Percentiles rank a stretch among this genome's conserved stretches.
Evolutionary conservation across 352 stramenopile genomes (phyloP).

Genomic region (Phytophthora rubi): DNA sequence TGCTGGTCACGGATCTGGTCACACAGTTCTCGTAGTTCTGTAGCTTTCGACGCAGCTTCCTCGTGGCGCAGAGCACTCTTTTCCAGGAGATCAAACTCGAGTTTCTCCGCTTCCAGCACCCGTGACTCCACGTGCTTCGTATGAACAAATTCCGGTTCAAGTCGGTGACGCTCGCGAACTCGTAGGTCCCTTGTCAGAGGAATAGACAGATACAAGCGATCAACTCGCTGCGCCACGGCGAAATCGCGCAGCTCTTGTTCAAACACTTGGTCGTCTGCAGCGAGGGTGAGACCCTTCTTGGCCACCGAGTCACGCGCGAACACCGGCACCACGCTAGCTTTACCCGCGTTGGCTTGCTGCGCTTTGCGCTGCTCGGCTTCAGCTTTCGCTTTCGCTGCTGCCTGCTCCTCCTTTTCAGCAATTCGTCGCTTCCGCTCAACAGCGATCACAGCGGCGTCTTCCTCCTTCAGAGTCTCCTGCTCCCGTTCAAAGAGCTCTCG

Average conservation of each 20-base stretch:
- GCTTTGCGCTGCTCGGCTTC: conserved; percentile 44
- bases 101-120: conserved; percentile 55
- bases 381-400: conserved; percentile 53
- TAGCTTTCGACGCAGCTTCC: conserved; percentile 46
- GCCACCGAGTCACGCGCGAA: conserved; percentile 56
- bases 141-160: conserved; percentile 69
- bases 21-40: conserved; percentile 43
- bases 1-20: conserved; percentile 45
- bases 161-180: conserved; percentile 42
- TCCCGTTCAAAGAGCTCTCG: conserved; percentile 66
- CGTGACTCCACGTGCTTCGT: conserved; percentile 64
- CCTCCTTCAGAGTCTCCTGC: conserved; percentile 49
- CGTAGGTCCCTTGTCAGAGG: conserved; percentile 49
- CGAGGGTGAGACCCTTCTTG: conserved; percentile 60
- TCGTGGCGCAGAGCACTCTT: conserved; percentile 65
- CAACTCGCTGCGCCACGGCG: conserved; percentile 44
- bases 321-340: conserved; percentile 39
- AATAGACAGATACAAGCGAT: conserved; percentile 57
- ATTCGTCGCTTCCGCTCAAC: conserved; percentile 55
- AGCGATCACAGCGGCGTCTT: conserved; percentile 56
- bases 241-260: conserved; percentile 66
- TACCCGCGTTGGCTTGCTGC: conserved; percentile 25
- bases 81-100: conserved; percentile 73
- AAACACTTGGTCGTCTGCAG: conserved; percentile 61
- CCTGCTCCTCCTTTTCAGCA: conserved; percentile 51